These are phyloP conservation scores for Clavispora vitiphila DNA, from an alignment of 805 yeast genomes.

Conservation along the genomic window DNA sequence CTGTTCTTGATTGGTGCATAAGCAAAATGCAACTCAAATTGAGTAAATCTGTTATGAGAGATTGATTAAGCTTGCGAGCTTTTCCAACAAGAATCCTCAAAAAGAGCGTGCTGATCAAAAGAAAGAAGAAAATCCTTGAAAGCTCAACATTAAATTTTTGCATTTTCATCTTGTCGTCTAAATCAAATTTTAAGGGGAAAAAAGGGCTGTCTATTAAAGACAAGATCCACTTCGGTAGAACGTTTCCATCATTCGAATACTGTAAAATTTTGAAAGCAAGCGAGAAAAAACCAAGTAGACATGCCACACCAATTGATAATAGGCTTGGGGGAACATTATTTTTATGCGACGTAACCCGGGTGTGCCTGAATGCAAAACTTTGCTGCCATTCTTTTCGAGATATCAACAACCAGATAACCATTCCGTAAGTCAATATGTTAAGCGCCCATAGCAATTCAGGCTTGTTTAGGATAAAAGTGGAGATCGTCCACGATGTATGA, in stretches of 20 bases:
- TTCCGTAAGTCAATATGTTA: conserved; percentile 35
- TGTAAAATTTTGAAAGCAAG: conserved; percentile 52
- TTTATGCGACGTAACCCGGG: background rate
- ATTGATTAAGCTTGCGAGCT: conserved; percentile 19
- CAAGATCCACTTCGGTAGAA: conserved; percentile 39
- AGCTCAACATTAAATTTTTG: conserved; percentile 22
- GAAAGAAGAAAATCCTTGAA: conserved; percentile 20
- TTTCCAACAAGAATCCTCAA: conserved; percentile 26
- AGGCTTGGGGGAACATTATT: conserved; percentile 20
- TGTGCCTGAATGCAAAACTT: conserved; percentile 14
- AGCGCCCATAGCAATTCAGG: conserved; percentile 44
- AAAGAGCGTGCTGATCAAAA: conserved; percentile 25
- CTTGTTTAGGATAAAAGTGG: conserved; percentile 34
- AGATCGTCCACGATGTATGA: conserved; percentile 34
- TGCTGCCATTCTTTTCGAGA: conserved; percentile 23
- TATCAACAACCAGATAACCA: conserved; percentile 15
- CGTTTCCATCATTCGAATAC: conserved; percentile 50
- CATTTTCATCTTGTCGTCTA: conserved; percentile 15
- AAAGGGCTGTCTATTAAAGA: conserved; percentile 25
- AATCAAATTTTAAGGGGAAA: conserved; percentile 21
- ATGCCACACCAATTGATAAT: conserved; percentile 41
- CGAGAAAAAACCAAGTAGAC: conserved; percentile 42
- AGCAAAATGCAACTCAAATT: conserved; percentile 38
- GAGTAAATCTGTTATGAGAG: conserved; percentile 29
- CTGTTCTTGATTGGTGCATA: conserved; percentile 50